Evolutionary conservation across 2,329 filamentous ascomycete genomes (phyloP).

Genomic region (Venturia aucupariae): DNA sequence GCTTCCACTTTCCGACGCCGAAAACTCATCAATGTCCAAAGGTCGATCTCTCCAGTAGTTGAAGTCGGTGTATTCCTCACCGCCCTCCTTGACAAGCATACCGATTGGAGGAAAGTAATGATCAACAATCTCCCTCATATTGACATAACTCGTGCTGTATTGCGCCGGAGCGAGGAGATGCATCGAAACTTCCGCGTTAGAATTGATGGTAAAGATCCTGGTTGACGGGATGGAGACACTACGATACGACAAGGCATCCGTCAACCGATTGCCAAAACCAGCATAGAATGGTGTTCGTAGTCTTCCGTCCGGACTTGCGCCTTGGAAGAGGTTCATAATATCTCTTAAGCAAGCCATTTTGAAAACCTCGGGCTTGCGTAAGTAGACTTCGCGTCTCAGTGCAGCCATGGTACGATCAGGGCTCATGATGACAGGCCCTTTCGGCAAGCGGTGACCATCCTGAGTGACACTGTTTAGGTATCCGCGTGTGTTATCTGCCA

Average conservation of each 20-base stretch:
- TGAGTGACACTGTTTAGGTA: slow-evolving; percentile 87
- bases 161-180: slow-evolving; percentile 86
- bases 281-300: slow-evolving; percentile 85
- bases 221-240: slow-evolving; percentile 91
- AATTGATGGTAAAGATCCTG: slow-evolving; percentile 97
- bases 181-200: slow-evolving; percentile 87
- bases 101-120: slow-evolving; percentile 95
- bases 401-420: slow-evolving; percentile 94
- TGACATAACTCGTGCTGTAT: slow-evolving; percentile 93
- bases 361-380: slow-evolving; percentile 95
- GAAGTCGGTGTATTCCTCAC: slow-evolving; percentile 94
- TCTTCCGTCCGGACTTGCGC: slow-evolving; percentile 33
- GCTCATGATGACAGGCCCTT: slow-evolving; percentile 87
- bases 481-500: slow-evolving; percentile 79
- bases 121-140: slow-evolving; percentile 94
- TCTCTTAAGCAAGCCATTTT: slow-evolving; percentile 98
- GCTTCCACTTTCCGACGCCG: slow-evolving; percentile 55
- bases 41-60: slow-evolving; percentile 88
- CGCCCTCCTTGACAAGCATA: slow-evolving; percentile 76
- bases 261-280: slow-evolving; percentile 91
- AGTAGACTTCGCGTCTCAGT: slow-evolving; percentile 80
- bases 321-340: slow-evolving; percentile 75
- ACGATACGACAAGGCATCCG: slow-evolving; percentile 90
- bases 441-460: slow-evolving; percentile 75
- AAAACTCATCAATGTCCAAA: slow-evolving; percentile 80